Base-by-base conservation (phyloP, 2,329 filamentous ascomycete genomes). In the Pseudocercospora vitis region DNA sequence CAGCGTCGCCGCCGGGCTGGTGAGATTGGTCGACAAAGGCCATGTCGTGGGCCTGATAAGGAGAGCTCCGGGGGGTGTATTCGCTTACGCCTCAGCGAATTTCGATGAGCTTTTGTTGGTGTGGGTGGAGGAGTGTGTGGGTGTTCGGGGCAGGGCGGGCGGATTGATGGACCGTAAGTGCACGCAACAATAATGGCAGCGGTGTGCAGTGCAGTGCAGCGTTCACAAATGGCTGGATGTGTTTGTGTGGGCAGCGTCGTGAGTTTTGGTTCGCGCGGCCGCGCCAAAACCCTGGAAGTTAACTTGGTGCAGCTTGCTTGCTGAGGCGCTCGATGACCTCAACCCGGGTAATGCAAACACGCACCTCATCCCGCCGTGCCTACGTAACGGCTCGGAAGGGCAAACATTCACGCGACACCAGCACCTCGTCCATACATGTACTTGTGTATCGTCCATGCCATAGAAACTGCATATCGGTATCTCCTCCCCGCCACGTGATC, bases 21-120 rank as follows among this genome's bases (percentile, higher is more conserved):
- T 29, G 6, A 5, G 24, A n/a, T 24, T 45, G 42, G 42, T 45
- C 42, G 9, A 45, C 42, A n/a, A 45, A 45, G n/a, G 42, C 24
- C 42, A 45, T 44, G 9, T 16, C 14, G 40, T 26, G 37, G 39
- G 11, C 33, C 12, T 28, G 50, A 23, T 51, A 19, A 51, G 49
- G 49, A 26, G 49, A 45, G 49, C 49, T 45, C 16, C 33, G 19
- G 6, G 53, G 33, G 37, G 37, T 42, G 8, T 16, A n/a, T 19
- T 40, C 37, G 37, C 37, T 40, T 40, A n/a, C n/a, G n/a, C n/a
- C n/a, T n/a, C n/a, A 19, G 18, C 37, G n/a, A 19, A 21, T 21
- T 39, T 40, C 11, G 37, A 24, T 12, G 7, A 40, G 37, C 19
- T 40, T 18, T 19, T 39, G 35, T 18, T 18, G 9, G 35, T 19